These are phyloP conservation scores for Pisolithus thermaeus DNA, from an alignment of 1,284 basidiomycete species.

Conservation along the genomic window DNA sequence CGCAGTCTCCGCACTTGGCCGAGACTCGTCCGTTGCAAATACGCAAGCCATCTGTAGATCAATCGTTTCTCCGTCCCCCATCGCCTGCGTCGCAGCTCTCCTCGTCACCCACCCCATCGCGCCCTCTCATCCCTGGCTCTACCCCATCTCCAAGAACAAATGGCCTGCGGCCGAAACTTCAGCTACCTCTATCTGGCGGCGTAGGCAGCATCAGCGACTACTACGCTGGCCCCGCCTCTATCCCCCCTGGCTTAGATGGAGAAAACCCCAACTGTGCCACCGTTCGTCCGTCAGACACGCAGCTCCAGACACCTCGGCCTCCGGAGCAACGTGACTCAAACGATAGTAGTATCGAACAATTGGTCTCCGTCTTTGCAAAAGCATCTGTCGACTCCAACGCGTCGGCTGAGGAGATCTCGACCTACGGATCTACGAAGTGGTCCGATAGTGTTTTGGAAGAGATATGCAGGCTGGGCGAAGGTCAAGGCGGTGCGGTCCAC, in stretches of 20 bases:
- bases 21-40: slow-evolving; percentile 37
- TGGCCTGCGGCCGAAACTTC: slow-evolving; percentile 25
- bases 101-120: slow-evolving; percentile 30
- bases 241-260: slow-evolving; percentile 28
- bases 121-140: slow-evolving; percentile 25
- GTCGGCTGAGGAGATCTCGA: slow-evolving; percentile 27
- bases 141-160: slow-evolving; percentile 14
- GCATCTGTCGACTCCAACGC: slow-evolving; percentile 27
- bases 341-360: slow-evolving; percentile 35
- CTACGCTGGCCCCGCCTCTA: slow-evolving; percentile 26
- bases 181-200: slow-evolving; percentile 23
- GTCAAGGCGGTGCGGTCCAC: slow-evolving; percentile 92
- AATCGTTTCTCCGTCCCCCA: slow-evolving; percentile 30
- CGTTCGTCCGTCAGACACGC: slow-evolving; percentile 41
- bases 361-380: slow-evolving; percentile 24
- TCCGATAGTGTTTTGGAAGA: slow-evolving; percentile 71
- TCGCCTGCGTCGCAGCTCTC: slow-evolving; percentile 27
- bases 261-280: slow-evolving; percentile 47
- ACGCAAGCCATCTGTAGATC: slow-evolving; percentile 31
- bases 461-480: slow-evolving; percentile 80
- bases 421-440: slow-evolving; percentile 39
- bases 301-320: slow-evolving; percentile 28
- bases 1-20: slow-evolving; percentile 41
- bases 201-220: slow-evolving; percentile 21
- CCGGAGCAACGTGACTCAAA: slow-evolving; percentile 34